Base-by-base conservation (phyloP, 208 protist species). In the Acanthamoeba sp. region DNA sequence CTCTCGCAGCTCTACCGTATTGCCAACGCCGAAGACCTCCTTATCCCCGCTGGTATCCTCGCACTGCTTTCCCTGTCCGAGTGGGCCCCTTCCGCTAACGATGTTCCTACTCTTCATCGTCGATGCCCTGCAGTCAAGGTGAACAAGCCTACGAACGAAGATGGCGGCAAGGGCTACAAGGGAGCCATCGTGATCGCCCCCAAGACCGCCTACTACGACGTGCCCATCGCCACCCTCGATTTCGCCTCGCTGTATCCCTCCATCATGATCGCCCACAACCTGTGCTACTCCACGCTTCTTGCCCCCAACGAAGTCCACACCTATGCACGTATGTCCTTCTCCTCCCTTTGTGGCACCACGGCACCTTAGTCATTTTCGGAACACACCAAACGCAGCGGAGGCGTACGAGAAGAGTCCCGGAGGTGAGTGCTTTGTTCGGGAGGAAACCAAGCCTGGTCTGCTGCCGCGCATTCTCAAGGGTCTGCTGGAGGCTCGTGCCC, bases 221-320 rank as follows among this genome's bases (percentile, higher is more conserved):
- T 93, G 27, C 99, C 99, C 4, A 98, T 99, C 84, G 97, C 99
- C 22, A 99, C 99, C 24, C 97, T 99, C 0, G 99, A 99, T 97
- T 99, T 99, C 95, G 98, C 99, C 22, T 99, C 98, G 71, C 97
- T 99, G 64, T 99, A 99, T 98, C 99, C 99, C 6, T 99, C 99
- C 84, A 99, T 99, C 95, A 99, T 99, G 97, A 99, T 99, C 95
- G 99, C 99, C n/a, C 99, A 99, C 97, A 99, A 99, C 96, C 97
- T 99, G 24, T 99, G 99, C 96, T 99, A 99, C 97, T 98, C 98
- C 2, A 99, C 99, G 18, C 95, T 99, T 0, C 42, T 84, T 9
- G 34, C 73, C 5, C 40, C 73, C 20, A 32, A 10, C 73, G 73
- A 84, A 55, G 73, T 84, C 73, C 12, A 45, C 18, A 12, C 36